Conservation (phyloP, 306 rosid species). For the Trichosanthes cucumerina region DNA sequence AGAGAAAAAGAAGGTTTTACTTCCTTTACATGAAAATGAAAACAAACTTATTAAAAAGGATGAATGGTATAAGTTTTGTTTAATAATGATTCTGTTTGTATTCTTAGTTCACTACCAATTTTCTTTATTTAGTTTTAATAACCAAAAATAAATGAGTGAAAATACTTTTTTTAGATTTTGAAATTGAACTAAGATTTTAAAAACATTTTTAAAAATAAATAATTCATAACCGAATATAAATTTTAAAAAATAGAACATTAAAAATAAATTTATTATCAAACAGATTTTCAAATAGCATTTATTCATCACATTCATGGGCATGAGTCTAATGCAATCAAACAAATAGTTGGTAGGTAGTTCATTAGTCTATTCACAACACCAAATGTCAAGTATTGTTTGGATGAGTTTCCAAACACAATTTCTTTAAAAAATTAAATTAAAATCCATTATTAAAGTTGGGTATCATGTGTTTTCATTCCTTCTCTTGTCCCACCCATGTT, state of each 20-base stretch:
- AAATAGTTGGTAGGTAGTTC: slow-evolving; percentile 27
- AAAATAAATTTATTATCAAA: background rate
- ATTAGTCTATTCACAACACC: slow-evolving; percentile 11
- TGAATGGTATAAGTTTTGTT: background rate
- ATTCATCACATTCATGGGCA: background rate
- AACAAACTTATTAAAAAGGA: background rate
- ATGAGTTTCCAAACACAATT: background rate
- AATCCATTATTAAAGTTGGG: background rate
- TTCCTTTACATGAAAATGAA: too few relatives aligned
- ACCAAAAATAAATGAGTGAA: background rate
- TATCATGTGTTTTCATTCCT: background rate
- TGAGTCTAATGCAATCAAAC: background rate
- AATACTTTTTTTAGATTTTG: background rate
- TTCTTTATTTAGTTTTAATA: background rate
- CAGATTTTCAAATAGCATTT: background rate
- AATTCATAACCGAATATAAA: background rate
- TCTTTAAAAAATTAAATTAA: background rate
- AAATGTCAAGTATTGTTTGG: background rate
- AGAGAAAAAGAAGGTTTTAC: too few relatives aligned
- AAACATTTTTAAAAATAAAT: background rate
- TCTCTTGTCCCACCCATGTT: background rate
- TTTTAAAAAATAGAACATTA: background rate
- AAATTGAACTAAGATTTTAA: background rate
- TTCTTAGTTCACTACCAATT: background rate
- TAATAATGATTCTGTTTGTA: background rate